phyloP scores from a whole-genome alignment of 129 eudicot species.

The Saussurea involucrata region DNA sequence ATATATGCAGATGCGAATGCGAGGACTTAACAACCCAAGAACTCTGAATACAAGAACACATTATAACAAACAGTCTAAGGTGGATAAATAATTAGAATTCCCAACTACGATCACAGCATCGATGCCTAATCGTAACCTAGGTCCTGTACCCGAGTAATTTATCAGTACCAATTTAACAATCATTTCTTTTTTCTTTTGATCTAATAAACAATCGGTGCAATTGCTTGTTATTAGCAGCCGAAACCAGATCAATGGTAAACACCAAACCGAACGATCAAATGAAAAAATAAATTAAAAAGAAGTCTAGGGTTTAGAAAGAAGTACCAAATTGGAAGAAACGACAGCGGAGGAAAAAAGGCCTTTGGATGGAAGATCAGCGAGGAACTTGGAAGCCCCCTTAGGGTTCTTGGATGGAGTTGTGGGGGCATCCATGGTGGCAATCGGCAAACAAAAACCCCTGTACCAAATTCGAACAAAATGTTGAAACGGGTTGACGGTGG shows the following conservation, averaged over 20 bases:
- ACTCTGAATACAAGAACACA: too few species aligned
- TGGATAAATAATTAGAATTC: too few species aligned
- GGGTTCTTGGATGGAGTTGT: conserved; percentile 27
- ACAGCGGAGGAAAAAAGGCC: conserved; percentile 66
- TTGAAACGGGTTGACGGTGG: neutral
- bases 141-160: neutral
- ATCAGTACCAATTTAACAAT: neutral
- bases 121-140: neutral
- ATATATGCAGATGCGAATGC: too few species aligned
- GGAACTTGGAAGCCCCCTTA: conserved; percentile 38
- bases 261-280: neutral
- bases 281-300: neutral
- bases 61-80: too few species aligned
- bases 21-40: too few species aligned
- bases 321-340: conserved; percentile 50
- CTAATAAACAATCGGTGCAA: neutral
- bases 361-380: conserved; percentile 66
- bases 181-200: neutral
- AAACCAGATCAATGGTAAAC: neutral
- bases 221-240: neutral
- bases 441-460: neutral
- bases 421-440: conserved; percentile 32
- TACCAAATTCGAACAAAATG: neutral
- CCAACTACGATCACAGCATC: neutral
- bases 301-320: conserved; percentile 17